A percentile compares a stretch with the other conserved stretches of the same genome.
phyloP scores from a whole-genome alignment of 2,329 filamentous ascomycete genomes.

The Aspergillus fijiensis region DNA sequence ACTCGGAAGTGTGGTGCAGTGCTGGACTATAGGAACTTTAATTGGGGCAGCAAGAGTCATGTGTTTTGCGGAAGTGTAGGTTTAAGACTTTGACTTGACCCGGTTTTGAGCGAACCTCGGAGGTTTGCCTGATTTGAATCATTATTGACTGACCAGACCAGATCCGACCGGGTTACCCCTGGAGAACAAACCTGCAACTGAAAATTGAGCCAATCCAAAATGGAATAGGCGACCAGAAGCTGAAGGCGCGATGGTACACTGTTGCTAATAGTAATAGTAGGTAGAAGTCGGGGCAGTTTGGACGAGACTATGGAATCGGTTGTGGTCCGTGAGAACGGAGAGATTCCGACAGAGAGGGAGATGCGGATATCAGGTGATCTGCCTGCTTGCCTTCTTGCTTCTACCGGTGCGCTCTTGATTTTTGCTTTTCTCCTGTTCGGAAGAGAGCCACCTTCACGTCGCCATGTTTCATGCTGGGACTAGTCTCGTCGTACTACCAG shows the following conservation, averaged over 20 bases:
- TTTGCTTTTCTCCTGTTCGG: background rate
- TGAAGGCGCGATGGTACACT: background rate
- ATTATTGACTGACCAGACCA: constrained; percentile 3
- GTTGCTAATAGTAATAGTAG: background rate
- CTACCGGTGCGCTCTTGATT: background rate
- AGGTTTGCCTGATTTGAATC: constrained; percentile 2
- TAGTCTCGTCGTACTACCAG: background rate
- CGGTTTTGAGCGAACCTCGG: constrained; percentile 6
- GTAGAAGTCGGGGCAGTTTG: too few species aligned
- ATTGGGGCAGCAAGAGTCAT: background rate
- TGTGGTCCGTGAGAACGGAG: background rate
- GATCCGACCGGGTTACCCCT: background rate
- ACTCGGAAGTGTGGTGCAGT: constrained; percentile 2
- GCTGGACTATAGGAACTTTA: constrained; percentile 3
- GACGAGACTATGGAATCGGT: background rate
- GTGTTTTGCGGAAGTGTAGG: background rate
- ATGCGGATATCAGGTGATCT: background rate
- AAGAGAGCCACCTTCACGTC: background rate
- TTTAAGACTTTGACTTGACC: constrained; percentile 1
- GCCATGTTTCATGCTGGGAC: background rate
- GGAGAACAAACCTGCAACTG: background rate
- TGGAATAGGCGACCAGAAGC: background rate
- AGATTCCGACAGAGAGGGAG: background rate
- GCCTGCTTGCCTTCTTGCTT: background rate
- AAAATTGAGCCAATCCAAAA: constrained; percentile 4